Base-by-base conservation (phyloP, 495 filamentous ascomycete genomes). In the Tetracladium marchalianum region DNA sequence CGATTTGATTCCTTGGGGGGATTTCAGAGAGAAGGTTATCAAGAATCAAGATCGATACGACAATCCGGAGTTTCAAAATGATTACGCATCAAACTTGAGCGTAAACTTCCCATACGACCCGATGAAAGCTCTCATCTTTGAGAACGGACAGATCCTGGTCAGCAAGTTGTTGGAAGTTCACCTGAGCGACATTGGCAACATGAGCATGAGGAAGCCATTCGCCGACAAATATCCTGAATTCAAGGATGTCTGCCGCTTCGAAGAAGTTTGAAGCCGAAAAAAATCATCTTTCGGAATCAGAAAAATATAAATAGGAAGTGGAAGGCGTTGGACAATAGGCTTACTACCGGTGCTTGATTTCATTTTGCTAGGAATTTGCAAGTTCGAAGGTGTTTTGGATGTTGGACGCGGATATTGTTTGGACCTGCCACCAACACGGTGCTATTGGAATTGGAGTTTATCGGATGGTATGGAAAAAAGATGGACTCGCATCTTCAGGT, bases 21-120 rank as follows among this genome's bases (percentile, higher is more conserved):
- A 56, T 34, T 52, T 63, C 41, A 50, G 60, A 15, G 62, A 57
- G 19, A 55, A 53, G 40, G 45, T 67, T 50, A 62, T 63, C 31
- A 39, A 54, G 17, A 55, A 55, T 34, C 63, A 62, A 34, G 53
- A 40, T 19, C 27, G 43, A 18, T 66, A 65, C 49, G 54, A 54
- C 18, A 66, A 55, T n/a, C 33, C 39, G 5, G 55, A 63, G 39
- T 65, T 63, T 41, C 54, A 58, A 19, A 53, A 52, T 22, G 42
- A 55, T 31, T 57, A 61, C 39, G 53, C 47, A 22, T 40, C 43
- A 11, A 59, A 57, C 42, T 32, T 62, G 11, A 52, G 31, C 35
- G 41, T 63, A 22, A 57, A 60, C 27, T 58, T 50, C 33, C 55
- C 55, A 13, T 35, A 52, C 40, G 48, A 54, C 39, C 48, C 48